Base-by-base conservation (phyloP, 192 early-diverging fungal species). In the Kappamyces sp. region DNA sequence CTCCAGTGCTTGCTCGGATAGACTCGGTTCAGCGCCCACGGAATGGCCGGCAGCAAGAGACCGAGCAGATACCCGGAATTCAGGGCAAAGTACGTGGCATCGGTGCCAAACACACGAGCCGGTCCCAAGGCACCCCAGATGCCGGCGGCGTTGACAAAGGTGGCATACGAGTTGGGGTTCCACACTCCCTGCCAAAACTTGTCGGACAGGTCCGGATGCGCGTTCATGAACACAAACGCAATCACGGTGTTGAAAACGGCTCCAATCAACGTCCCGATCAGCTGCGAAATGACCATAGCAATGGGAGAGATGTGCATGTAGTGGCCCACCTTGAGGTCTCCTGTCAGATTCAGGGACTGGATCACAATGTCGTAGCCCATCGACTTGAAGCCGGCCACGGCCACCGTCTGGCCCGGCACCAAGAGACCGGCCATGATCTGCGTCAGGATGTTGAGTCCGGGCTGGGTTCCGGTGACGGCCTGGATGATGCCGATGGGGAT, bases 341-440 rank as follows among this genome's bases (percentile, higher is more conserved):
- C 33, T 3, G 85, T 63, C 34, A 94, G 83, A 31, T 75, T 75
- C 36, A 94, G 65, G 40, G 83, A 85, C 73, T 97, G 92, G n/a
- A 74, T 67, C 72, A 90, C 76, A 3, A 84, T 77, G 57, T 86
- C 92, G 66, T 84, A 85, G 47, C 87, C 88, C 54, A 88, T 82
- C 8, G 88, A 86, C 72, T 94, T 94, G 80, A 91, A 94, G 2
- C 86, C 82, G 40, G 91, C 84, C 50, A 91, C 89, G 61, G 83
- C 85, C 39, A 92, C 85, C 9, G 88, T 80, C 52, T 92, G 71
- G 31, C 90, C 92, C 5, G 89, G 88, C 46, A 85, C 67, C 3
- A 87, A 73, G 55, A 86, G 87, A 57, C 92, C 92, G 48, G 84
- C 86, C 54, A 92, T 79, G 57, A 91, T 85, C 75, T 95, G 89